phyloP scores from a whole-genome alignment of 1,284 basidiomycete species.

The Coniophora puteana region DNA sequence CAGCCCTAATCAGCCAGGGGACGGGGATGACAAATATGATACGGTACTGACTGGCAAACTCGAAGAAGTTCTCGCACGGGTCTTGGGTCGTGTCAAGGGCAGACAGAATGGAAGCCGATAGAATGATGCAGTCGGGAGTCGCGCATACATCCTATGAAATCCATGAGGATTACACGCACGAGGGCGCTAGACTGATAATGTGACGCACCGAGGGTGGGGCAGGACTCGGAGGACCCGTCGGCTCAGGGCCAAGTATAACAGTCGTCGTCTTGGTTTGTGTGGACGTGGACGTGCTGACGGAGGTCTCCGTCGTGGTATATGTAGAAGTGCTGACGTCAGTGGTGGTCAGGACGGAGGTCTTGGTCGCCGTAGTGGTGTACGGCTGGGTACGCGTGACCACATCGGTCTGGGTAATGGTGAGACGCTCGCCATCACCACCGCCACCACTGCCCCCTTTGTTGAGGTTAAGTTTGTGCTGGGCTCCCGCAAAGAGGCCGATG shows the following conservation, averaged over 20 bases:
- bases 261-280: conserved; percentile 28
- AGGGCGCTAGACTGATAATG: not conserved
- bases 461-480: conserved; percentile 69
- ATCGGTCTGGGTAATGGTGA: conserved; percentile 34
- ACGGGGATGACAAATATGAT: conserved; percentile 4
- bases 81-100: conserved; percentile 81
- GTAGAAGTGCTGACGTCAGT: too few relatives aligned
- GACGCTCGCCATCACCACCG: conserved; percentile 24
- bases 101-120: conserved; percentile 81
- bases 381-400: conserved; percentile 29
- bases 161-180: too few relatives aligned
- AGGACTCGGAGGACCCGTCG: conserved; percentile 23
- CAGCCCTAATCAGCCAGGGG: conserved; percentile 5
- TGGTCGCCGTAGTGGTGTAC: conserved; percentile 19
- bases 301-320: conserved; percentile 32
- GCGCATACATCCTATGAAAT: conserved; percentile 61
- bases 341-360: conserved; percentile 22
- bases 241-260: conserved; percentile 29
- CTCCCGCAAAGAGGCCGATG: conserved; percentile 89
- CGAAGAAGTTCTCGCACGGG: conserved; percentile 95
- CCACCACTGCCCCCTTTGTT: conserved; percentile 36
- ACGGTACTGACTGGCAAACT: conserved; percentile 74
- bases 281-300: conserved; percentile 28
- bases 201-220: conserved; percentile 23
- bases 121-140: conserved; percentile 76